Evolutionary conservation across 495 filamentous ascomycete genomes (phyloP).

Genomic region (Podospora didyma): DNA sequence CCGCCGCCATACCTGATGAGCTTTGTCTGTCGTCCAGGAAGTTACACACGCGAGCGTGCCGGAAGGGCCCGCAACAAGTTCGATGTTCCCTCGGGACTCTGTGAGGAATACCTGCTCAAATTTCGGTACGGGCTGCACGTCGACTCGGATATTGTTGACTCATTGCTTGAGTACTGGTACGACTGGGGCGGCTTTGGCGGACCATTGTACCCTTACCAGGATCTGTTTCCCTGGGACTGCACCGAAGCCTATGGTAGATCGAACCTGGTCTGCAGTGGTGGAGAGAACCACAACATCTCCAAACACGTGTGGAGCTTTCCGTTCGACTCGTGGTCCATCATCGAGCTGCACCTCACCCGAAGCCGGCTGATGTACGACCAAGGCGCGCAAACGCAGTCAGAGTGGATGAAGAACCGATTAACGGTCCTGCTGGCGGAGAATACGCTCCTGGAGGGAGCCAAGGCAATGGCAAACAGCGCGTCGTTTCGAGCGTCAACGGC

Average conservation of each 20-base stretch:
- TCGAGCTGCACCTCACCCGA: conserved; percentile 30
- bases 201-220: conserved; percentile 31
- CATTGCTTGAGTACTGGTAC: conserved; percentile 39
- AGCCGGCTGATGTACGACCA: conserved; percentile 26
- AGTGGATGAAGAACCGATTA: conserved; percentile 31
- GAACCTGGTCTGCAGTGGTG: conserved; percentile 27
- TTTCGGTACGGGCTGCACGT: conserved; percentile 25
- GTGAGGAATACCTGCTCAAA: conserved; percentile 40
- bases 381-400: not conserved
- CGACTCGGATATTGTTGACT: conserved; percentile 38
- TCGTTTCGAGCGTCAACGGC: conserved; percentile 18
- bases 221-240: conserved; percentile 45
- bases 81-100: conserved; percentile 36
- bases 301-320: conserved; percentile 44
- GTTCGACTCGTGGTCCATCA: conserved; percentile 41
- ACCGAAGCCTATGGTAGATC: conserved; percentile 37
- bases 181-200: conserved; percentile 41
- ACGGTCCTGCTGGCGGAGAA: conserved; percentile 27
- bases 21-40: conserved; percentile 28
- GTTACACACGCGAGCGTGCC: conserved; percentile 5
- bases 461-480: conserved; percentile 28
- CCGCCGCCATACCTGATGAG: conserved; percentile 33
- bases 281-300: conserved; percentile 40
- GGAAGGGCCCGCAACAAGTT: conserved; percentile 25
- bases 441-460: conserved; percentile 25